Evolutionary conservation across 768 basidiomycete species (phyloP).

Genomic region (Tulasnella sp.): DNA sequence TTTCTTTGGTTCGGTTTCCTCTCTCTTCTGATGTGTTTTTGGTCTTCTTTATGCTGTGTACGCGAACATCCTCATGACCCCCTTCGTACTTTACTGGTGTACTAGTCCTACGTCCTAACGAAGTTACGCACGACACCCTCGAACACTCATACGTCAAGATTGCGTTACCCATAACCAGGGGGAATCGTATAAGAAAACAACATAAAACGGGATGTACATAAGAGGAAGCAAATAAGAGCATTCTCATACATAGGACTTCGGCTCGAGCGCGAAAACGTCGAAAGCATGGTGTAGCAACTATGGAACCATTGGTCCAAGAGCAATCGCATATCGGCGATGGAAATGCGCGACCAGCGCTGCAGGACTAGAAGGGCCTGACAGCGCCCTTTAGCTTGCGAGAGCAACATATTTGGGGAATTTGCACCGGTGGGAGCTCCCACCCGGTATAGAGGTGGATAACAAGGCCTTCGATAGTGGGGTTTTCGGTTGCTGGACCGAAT

Average conservation of each 20-base stretch:
- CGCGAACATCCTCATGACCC: background rate
- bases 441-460: background rate
- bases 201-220: background rate
- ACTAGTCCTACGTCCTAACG: conserved; percentile 2
- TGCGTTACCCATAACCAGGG: too few species aligned
- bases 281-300: background rate
- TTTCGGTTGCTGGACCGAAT: background rate
- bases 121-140: background rate
- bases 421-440: background rate
- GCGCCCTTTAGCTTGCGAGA: background rate
- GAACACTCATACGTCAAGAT: background rate
- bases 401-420: background rate
- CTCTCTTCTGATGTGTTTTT: background rate
- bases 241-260: too few species aligned
- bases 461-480: background rate
- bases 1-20: background rate
- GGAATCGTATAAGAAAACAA: background rate
- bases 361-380: background rate
- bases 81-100: background rate
- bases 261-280: background rate
- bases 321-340: background rate
- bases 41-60: background rate
- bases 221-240: too few species aligned
- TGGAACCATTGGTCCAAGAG: background rate
- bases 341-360: background rate